These are phyloP conservation scores for Boletus smithii DNA, from an alignment of 1,284 basidiomycete genomes.

Conservation along the genomic window DNA sequence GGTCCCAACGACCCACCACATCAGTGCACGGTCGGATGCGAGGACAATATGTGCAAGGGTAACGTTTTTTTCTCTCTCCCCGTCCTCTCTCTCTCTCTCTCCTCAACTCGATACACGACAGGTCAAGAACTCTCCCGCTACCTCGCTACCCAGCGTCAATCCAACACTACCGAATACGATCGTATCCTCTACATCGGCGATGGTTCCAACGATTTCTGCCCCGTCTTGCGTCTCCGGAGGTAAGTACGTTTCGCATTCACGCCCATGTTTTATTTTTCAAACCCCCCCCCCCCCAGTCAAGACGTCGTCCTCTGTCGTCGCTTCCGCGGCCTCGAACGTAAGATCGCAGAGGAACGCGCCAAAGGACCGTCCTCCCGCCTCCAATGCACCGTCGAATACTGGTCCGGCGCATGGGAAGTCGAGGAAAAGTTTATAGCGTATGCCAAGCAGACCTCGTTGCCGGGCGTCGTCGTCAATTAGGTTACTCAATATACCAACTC, in stretches of 20 bases:
- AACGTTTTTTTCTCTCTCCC: conserved; percentile 1
- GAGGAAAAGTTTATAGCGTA: conserved; percentile 68
- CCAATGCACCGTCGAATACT: conserved; percentile 71
- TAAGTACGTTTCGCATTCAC: conserved; percentile 36
- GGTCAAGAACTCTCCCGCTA: conserved; percentile 88
- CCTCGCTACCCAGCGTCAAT: conserved; percentile 47
- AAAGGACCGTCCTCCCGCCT: conserved; percentile 57
- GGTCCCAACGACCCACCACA: conserved; percentile 80
- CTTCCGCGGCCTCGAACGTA: conserved; percentile 70
- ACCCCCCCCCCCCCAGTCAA: conserved; percentile 49
- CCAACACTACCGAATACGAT: conserved; percentile 65
- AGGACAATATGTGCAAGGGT: conserved; percentile 99
- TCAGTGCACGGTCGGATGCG: conserved; percentile 84
- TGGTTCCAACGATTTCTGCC: conserved; percentile 95
- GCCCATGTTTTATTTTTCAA: neutral
- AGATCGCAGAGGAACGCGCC: conserved; percentile 59
- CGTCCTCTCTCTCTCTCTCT: neutral
- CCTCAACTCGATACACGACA: conserved; percentile 31
- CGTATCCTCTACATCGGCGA: conserved; percentile 92
- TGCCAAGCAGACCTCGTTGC: conserved; percentile 8
- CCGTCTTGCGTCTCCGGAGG: conserved; percentile 77
- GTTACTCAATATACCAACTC: no score
- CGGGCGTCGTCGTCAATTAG: conserved; percentile 5
- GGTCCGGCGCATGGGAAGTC: conserved; percentile 93
- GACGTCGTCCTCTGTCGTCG: conserved; percentile 77